Evolutionary conservation across 352 stramenopile species (phyloP).

Genomic region (Phytophthora crassamura): DNA sequence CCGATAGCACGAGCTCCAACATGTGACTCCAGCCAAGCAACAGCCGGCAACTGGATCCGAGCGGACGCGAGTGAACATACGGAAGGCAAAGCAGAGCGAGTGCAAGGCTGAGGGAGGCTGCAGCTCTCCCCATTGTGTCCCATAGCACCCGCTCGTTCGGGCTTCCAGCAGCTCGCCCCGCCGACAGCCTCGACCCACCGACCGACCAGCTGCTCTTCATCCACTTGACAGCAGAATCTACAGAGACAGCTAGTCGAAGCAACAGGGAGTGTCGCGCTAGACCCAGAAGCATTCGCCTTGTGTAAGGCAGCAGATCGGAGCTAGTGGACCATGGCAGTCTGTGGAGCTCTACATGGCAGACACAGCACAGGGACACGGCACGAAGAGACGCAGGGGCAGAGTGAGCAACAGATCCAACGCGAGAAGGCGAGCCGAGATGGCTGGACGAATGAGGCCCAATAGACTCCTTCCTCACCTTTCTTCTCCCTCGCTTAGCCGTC

Average conservation of each 20-base stretch:
- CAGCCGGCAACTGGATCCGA: constrained; percentile 7
- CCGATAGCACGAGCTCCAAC: not conserved
- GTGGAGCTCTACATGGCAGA: not conserved
- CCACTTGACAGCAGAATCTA: not conserved
- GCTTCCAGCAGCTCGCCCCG: constrained; percentile 2
- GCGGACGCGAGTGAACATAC: constrained; percentile 9
- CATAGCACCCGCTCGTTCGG: constrained; percentile 4
- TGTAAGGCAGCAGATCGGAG: constrained; percentile 6
- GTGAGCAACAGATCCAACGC: constrained; percentile 4
- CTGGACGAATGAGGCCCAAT: not conserved
- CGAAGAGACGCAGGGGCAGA: not conserved
- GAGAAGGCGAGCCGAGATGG: not conserved
- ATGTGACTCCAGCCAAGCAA: not conserved
- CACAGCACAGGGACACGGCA: constrained; percentile 2
- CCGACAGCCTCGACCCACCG: constrained; percentile 8
- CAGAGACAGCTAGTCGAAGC: not conserved
- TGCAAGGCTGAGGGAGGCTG: constrained; percentile 14
- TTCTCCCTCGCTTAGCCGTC: not conserved
- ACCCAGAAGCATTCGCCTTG: constrained; percentile 2
- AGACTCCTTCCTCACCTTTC: constrained; percentile 1
- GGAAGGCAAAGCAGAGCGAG: constrained; percentile 7
- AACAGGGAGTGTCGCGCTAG: not conserved
- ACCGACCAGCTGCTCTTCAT: not conserved
- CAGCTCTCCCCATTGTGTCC: constrained; percentile 13
- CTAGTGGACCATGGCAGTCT: not conserved